These are phyloP conservation scores for Phyllosticta ampelicida DNA, from an alignment of 2,329 filamentous ascomycete species.

Conservation along the genomic window DNA sequence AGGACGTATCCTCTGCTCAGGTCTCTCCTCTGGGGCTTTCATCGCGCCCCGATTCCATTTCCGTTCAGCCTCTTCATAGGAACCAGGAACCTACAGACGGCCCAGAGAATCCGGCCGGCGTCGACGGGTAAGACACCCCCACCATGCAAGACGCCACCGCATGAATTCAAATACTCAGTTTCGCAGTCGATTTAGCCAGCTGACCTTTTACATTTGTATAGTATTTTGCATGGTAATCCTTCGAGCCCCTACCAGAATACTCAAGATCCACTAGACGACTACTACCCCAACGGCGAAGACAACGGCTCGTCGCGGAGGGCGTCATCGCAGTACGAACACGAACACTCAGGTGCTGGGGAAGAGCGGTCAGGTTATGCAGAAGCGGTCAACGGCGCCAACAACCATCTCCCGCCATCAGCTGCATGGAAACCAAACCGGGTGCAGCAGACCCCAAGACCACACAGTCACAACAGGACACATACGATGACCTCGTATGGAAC, in stretches of 20 bases:
- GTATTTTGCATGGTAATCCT: not conserved
- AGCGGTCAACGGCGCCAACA: constrained; percentile 24
- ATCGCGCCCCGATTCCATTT: constrained; percentile 18
- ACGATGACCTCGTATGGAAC: constrained; percentile 26
- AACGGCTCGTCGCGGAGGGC: constrained; percentile 11
- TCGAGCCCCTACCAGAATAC: not conserved
- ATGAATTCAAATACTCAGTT: not conserved
- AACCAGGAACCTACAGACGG: not conserved
- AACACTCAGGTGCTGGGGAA: constrained; percentile 11
- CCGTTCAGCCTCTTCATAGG: constrained; percentile 20
- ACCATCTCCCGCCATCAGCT: constrained; percentile 14
- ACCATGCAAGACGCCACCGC: constrained; percentile 14
- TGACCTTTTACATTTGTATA: not conserved
- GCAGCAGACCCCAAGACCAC: constrained; percentile 15
- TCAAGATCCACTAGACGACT: constrained; percentile 14
- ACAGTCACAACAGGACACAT: constrained; percentile 22
- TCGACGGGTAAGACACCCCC: constrained; percentile 13
- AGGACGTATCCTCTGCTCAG: constrained; percentile 21
- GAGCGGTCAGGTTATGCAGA: constrained; percentile 25
- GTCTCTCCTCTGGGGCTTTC: constrained; percentile 18
- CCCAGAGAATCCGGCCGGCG: not conserved
- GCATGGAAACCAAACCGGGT: constrained; percentile 14
- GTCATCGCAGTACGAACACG: constrained; percentile 6
- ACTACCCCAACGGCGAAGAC: constrained; percentile 12
- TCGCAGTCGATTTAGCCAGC: not conserved